These are phyloP conservation scores for Trametes cingulata DNA, from an alignment of 768 basidiomycete genomes.

Conservation along the genomic window DNA sequence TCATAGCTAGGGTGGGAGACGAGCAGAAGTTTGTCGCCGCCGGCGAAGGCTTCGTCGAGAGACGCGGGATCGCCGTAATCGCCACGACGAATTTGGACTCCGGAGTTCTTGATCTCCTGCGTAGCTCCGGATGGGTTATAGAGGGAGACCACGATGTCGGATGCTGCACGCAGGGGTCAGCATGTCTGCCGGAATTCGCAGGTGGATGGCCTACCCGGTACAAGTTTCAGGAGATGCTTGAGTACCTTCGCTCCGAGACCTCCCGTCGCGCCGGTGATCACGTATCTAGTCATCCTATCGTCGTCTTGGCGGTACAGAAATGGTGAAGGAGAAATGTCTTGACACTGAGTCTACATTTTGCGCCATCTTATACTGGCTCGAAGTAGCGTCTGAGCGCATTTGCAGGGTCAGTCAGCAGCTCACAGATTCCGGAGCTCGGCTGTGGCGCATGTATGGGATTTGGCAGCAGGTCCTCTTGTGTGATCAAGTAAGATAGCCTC, in stretches of 20 bases:
- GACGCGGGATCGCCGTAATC: slow-evolving; percentile 32
- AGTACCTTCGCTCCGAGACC: slow-evolving; percentile 37
- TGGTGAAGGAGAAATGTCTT: too few relatives aligned
- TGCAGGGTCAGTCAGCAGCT: too few relatives aligned
- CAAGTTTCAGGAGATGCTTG: slow-evolving; percentile 30
- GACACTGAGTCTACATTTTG: too few relatives aligned
- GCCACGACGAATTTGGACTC: slow-evolving; percentile 31
- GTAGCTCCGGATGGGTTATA: slow-evolving; percentile 33
- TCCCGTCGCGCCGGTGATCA: slow-evolving; percentile 40
- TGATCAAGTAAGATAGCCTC: too few relatives aligned
- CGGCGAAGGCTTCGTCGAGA: slow-evolving; percentile 33
- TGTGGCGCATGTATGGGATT: too few relatives aligned
- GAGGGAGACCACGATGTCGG: slow-evolving; percentile 33
- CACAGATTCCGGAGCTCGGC: too few relatives aligned
- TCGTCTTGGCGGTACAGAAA: too few relatives aligned
- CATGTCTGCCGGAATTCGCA: too few relatives aligned
- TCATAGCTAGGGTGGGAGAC: slow-evolving; percentile 35
- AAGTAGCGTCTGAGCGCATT: too few relatives aligned
- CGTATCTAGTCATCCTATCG: slow-evolving; percentile 31
- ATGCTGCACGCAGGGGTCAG: slow-evolving; percentile 5
- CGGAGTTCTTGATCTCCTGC: slow-evolving; percentile 17
- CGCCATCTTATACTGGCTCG: too few relatives aligned
- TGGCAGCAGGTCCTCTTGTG: too few relatives aligned
- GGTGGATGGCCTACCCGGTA: slow-evolving; percentile 26
- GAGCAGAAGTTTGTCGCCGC: slow-evolving; percentile 36